Base-by-base conservation (phyloP, 192 early-diverging fungal genomes). In the Backusella parvicylindrica region DNA sequence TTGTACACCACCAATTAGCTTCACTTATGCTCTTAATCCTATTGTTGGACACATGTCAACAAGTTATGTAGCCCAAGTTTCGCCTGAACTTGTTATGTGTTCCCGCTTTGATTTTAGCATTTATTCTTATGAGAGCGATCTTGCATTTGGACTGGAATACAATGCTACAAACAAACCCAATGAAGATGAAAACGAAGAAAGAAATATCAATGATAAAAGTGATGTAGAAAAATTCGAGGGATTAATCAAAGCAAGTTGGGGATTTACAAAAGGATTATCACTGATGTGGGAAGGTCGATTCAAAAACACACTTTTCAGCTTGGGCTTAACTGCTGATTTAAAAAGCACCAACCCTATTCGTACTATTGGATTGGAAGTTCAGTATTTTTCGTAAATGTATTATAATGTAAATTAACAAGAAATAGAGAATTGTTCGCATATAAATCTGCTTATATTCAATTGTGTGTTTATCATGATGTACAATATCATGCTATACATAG, bases 1-100 rank as follows among this genome's bases (percentile, higher is more conserved):
- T 43, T 75, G 70, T 35, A 78, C 84, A 21, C 78, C 79, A n/a
- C 82, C 84, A 3, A 76, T 89, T 32, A 90, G 82, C 28, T 73
- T 93, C 21, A 95, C 95, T 3, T 90, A 95, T 68, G 86, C 92
- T 11, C 73, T 92, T 37, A 98, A 95, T 70, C 97, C 96, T 15
- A 92, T 97, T 77, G 96, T 99, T 91, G 98, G 98, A 36, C 95
- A 97, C 75, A 79, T 96, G 76, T 91, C 93, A 41, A 83, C 92
- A 31, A 89, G 92, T 6, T 98, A 95, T 87, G 91, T 92, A 0
- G 89, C 94, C 21, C 91, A 93, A 71, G 86, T 98, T 26, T 86
- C 88, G 32, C 85, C 86, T 3, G 85, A 89, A 32, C 73, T 94
- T 38, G 89, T 86, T 13, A 84, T 96, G 65, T 88, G 95, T 37